phyloP scores from a whole-genome alignment of 768 basidiomycete genomes.

The Artomyces pyxidatus region DNA sequence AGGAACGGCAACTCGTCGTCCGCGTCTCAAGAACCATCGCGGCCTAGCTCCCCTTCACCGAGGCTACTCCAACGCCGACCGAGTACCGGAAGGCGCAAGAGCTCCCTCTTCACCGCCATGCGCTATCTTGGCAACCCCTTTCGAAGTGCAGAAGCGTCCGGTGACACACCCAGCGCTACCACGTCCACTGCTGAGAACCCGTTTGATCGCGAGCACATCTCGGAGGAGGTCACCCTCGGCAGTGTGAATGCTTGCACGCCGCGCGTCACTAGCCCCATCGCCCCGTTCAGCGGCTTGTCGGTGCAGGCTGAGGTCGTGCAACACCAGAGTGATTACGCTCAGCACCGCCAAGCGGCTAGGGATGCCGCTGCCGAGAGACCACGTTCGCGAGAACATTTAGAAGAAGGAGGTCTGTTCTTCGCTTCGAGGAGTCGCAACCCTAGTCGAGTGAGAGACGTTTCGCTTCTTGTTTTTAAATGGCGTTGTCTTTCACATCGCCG shows the following conservation, averaged over 20 bases:
- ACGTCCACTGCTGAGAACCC: slow-evolving; percentile 4
- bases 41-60: not conserved
- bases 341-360: slow-evolving; percentile 6
- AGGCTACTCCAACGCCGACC: not conserved
- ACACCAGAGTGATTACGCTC: slow-evolving; percentile 1
- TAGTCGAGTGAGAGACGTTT: not conserved
- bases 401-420: not conserved
- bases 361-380: not conserved
- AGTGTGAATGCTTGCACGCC: slow-evolving; percentile 6
- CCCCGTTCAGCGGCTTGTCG: slow-evolving; percentile 12
- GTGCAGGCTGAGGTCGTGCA: slow-evolving; percentile 14
- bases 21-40: not conserved
- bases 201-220: slow-evolving; percentile 1
- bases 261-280: slow-evolving; percentile 12
- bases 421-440: not conserved
- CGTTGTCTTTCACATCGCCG: too few relatives aligned
- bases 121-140: slow-evolving; percentile 2
- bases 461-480: too few relatives aligned
- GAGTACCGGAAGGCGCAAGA: not conserved
- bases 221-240: slow-evolving; percentile 8
- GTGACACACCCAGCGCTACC: slow-evolving; percentile 1
- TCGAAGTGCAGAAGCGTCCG: slow-evolving; percentile 2
- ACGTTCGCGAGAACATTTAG: not conserved
- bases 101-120: not conserved
- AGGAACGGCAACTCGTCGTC: not conserved